Evolutionary conservation across 2,329 filamentous ascomycete species (phyloP).

Genomic region (Fusarium humuli): DNA sequence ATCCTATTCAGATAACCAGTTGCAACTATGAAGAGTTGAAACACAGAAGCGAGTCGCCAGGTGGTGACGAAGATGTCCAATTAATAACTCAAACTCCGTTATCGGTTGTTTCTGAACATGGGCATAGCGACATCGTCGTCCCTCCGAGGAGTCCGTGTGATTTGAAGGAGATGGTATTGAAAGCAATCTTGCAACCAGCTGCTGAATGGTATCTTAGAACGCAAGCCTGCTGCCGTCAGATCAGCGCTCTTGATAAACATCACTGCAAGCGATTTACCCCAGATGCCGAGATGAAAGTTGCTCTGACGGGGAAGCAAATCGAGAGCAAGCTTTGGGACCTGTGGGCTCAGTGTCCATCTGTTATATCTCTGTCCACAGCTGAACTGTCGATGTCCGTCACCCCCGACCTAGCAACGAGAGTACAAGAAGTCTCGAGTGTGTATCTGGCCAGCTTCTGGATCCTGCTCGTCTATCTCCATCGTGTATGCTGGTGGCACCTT

Average conservation of each 20-base stretch:
- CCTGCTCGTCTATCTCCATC: slow-evolving; percentile 2
- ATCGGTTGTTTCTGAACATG: neutral
- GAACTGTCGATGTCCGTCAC: neutral
- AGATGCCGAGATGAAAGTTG: neutral
- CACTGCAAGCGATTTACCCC: neutral
- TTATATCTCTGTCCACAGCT: neutral
- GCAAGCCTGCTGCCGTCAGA: neutral
- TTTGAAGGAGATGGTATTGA: neutral
- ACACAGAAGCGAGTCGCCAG: neutral
- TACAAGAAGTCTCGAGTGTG: neutral
- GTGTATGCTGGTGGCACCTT: slow-evolving; percentile 15
- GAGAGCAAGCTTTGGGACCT: slow-evolving; percentile 1
- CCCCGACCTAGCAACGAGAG: neutral
- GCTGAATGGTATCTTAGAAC: slow-evolving; percentile 3
- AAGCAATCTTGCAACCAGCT: neutral
- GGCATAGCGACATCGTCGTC: neutral
- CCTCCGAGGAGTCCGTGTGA: neutral
- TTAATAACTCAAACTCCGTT: fast-evolving
- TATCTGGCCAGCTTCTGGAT: slow-evolving; percentile 17
- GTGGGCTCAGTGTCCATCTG: slow-evolving; percentile 5
- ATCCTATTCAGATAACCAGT: slow-evolving; percentile 9
- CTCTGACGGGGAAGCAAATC: neutral
- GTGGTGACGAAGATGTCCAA: neutral
- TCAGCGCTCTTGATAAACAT: slow-evolving; percentile 13
- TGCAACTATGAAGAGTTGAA: slow-evolving; percentile 8